phyloP scores from a whole-genome alignment of 495 filamentous ascomycete genomes.

The Talaromyces trachyspermus region DNA sequence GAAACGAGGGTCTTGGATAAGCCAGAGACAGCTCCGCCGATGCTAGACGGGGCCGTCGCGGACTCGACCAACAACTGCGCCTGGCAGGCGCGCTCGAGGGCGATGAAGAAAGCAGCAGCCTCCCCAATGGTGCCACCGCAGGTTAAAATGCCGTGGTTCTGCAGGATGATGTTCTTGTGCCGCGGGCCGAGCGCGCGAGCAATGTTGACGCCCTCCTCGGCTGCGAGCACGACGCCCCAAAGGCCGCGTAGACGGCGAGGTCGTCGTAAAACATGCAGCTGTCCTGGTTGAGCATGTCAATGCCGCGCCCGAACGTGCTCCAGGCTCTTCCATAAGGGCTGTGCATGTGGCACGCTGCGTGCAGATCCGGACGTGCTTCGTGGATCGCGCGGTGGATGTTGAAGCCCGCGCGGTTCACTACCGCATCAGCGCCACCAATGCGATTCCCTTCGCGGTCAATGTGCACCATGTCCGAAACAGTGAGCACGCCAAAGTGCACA shows the following conservation, averaged over 20 bases:
- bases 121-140: slow-evolving; percentile 48
- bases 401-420: slow-evolving; percentile 51
- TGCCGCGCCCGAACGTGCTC: slow-evolving; percentile 21
- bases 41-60: slow-evolving; percentile 22
- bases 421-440: slow-evolving; percentile 32
- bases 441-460: slow-evolving; percentile 29
- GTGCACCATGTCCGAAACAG: slow-evolving; percentile 29
- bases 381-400: slow-evolving; percentile 44
- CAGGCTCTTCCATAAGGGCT: slow-evolving; percentile 24
- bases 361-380: slow-evolving; percentile 25
- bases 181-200: slow-evolving; percentile 38
- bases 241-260: slow-evolving; percentile 35
- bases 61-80: slow-evolving; percentile 52
- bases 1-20: slow-evolving; percentile 43
- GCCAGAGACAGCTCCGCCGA: slow-evolving; percentile 17
- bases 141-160: slow-evolving; percentile 54
- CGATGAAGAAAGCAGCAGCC: slow-evolving; percentile 54
- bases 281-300: slow-evolving; percentile 37
- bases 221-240: slow-evolving; percentile 44
- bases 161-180: slow-evolving; percentile 48
- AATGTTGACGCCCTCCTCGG: slow-evolving; percentile 48
- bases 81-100: slow-evolving; percentile 52
- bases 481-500: slow-evolving; percentile 25
- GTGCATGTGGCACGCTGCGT: slow-evolving; percentile 32
- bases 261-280: slow-evolving; percentile 44